A percentile compares a stretch with the other conserved stretches of the same genome.
Conservation (phyloP, 2,329 filamentous ascomycete species). For the Aspergillus carbonarius region DNA sequence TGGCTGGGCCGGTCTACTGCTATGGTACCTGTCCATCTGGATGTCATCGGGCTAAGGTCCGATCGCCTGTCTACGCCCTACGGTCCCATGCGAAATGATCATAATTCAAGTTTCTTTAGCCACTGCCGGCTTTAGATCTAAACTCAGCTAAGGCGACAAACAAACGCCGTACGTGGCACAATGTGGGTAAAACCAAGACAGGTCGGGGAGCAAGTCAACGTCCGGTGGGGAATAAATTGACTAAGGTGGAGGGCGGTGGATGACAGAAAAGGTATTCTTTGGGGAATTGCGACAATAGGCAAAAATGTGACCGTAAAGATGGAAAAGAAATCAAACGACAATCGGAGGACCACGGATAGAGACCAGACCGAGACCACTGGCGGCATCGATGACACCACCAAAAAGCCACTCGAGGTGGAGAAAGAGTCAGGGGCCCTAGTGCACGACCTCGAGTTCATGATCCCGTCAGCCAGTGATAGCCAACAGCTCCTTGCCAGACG, state of each 20-base stretch:
- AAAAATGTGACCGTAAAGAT: slow-evolving; percentile 19
- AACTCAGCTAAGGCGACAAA: slow-evolving; percentile 26
- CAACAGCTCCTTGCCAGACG: neutral
- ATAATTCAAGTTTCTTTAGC: slow-evolving; percentile 25
- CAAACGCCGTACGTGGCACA: slow-evolving; percentile 25
- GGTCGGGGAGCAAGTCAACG: slow-evolving; percentile 20
- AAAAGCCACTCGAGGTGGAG: neutral
- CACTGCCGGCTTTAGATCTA: slow-evolving; percentile 26
- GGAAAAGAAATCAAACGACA: slow-evolving; percentile 17
- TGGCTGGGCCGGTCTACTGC: too few relatives aligned
- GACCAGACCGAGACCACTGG: slow-evolving; percentile 13
- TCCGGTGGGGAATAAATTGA: slow-evolving; percentile 13
- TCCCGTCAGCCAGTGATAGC: neutral
- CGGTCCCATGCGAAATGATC: neutral
- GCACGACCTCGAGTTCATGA: neutral
- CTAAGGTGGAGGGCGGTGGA: slow-evolving; percentile 14
- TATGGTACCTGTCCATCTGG: too few relatives aligned
- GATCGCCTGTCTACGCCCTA: neutral
- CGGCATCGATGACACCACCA: slow-evolving; percentile 4
- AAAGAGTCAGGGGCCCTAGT: neutral
- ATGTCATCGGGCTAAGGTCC: too few relatives aligned
- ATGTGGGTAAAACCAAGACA: slow-evolving; percentile 20
- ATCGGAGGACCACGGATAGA: slow-evolving; percentile 19
- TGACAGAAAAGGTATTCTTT: slow-evolving; percentile 29
- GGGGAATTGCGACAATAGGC: slow-evolving; percentile 27